Evolutionary conservation across 768 basidiomycete genomes (phyloP).

Genomic region (Agaricus sinodeliciosus): DNA sequence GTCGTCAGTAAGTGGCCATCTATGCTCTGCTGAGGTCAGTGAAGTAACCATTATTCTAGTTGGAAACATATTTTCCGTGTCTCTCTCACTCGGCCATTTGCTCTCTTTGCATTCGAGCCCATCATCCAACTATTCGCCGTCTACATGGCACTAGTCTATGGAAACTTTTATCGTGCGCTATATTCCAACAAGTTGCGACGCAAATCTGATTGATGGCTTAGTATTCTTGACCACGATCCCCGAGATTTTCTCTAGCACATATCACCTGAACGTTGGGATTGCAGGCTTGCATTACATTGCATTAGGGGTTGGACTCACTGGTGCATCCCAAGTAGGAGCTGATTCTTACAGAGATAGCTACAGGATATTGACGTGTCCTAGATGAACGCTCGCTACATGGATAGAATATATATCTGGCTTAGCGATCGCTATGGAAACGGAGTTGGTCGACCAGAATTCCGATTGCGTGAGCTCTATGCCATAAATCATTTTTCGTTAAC

Average conservation of each 20-base stretch:
- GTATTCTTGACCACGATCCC: conserved; percentile 67
- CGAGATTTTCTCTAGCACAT: conserved; percentile 46
- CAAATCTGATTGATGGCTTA: conserved; percentile 18
- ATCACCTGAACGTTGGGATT: conserved; percentile 49
- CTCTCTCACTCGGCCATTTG: conserved; percentile 63
- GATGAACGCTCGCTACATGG: conserved; percentile 49
- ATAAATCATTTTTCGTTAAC: conserved; percentile 3
- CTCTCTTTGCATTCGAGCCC: conserved; percentile 50
- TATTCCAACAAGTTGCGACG: background rate
- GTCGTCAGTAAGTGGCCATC: conserved; percentile 34
- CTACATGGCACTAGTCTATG: conserved; percentile 70
- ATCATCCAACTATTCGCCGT: conserved; percentile 62
- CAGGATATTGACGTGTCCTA: background rate
- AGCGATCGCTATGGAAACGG: conserved; percentile 39
- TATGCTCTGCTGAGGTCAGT: background rate
- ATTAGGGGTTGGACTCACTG: conserved; percentile 54
- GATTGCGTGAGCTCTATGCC: conserved; percentile 32
- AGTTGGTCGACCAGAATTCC: conserved; percentile 44
- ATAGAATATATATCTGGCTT: conserved; percentile 44
- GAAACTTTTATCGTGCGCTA: conserved; percentile 46
- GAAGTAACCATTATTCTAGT: conserved; percentile 21
- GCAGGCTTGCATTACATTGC: conserved; percentile 67
- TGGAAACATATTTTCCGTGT: conserved; percentile 45
- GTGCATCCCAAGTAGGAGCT: conserved; percentile 33
- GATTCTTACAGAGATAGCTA: background rate